phyloP scores from a whole-genome alignment of 2,329 filamentous ascomycete species.

The Capronia americana region DNA sequence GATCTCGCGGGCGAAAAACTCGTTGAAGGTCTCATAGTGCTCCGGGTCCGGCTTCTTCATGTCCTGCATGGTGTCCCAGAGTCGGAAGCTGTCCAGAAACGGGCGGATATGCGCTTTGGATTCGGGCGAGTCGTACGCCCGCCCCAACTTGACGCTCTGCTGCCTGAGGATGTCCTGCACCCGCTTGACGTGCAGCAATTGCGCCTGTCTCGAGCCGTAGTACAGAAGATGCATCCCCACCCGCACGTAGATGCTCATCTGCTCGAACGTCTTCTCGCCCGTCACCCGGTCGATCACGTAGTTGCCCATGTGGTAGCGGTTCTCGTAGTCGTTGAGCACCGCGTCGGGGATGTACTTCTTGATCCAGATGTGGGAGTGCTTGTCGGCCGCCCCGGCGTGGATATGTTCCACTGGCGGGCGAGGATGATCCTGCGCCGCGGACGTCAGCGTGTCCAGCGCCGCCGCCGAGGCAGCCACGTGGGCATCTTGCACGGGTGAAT shows the following conservation, averaged over 20 bases:
- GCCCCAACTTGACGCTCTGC: constrained; percentile 51
- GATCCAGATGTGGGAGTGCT: constrained; percentile 37
- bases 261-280: constrained; percentile 50
- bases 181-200: constrained; percentile 46
- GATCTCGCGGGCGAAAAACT: constrained; percentile 51
- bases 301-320: constrained; percentile 50
- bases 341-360: constrained; percentile 34
- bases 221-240: constrained; percentile 54
- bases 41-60: constrained; percentile 47
- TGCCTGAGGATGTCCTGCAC: constrained; percentile 45
- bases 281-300: constrained; percentile 52
- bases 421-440: constrained; percentile 13
- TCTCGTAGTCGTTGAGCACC: constrained; percentile 42
- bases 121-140: constrained; percentile 48
- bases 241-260: constrained; percentile 52
- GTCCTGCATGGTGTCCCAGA: constrained; percentile 45
- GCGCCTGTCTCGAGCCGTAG: constrained; percentile 50
- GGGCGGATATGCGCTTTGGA: constrained; percentile 48
- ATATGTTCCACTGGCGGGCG: constrained; percentile 15
- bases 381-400: constrained; percentile 15
- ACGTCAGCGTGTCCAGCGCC: constrained; percentile 14
- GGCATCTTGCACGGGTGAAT: neutral
- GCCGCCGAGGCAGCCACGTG: constrained; percentile 2
- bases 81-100: constrained; percentile 50
- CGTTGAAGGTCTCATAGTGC: constrained; percentile 52